Conservation (phyloP, 208 protist genomes). For the Crithidia brevicula region DNA sequence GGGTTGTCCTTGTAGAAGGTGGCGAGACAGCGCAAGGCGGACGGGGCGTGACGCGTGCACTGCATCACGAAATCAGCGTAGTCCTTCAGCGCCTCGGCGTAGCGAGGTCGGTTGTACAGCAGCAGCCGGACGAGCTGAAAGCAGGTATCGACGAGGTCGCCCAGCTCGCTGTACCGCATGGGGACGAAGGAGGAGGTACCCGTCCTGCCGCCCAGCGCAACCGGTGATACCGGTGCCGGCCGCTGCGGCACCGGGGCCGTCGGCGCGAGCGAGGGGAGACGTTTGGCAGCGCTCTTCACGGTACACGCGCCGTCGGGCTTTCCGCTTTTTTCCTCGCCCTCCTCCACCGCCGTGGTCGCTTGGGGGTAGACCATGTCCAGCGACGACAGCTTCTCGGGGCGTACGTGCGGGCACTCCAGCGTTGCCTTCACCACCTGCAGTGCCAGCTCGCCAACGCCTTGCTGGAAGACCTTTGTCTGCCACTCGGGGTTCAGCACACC, state of each 20-base stretch:
- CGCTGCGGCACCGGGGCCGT: background rate
- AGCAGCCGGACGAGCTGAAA: conserved; percentile 39
- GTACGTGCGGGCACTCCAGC: conserved; percentile 41
- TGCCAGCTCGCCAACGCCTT: conserved; percentile 41
- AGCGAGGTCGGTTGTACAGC: conserved; percentile 34
- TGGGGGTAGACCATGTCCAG: conserved; percentile 35
- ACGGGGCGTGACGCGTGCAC: conserved; percentile 37
- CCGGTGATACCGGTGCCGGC: background rate
- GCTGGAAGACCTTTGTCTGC: conserved; percentile 56
- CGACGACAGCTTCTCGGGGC: conserved; percentile 33
- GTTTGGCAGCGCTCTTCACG: background rate
- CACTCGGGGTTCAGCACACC: conserved; percentile 44
- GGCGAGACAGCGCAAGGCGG: conserved; percentile 39
- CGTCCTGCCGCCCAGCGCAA: background rate
- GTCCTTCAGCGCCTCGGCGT: conserved; percentile 34
- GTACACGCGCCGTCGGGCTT: background rate
- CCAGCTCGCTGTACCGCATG: conserved; percentile 48
- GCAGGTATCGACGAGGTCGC: conserved; percentile 44
- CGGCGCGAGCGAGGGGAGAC: background rate
- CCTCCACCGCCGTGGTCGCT: background rate
- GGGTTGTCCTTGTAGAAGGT: conserved; percentile 46
- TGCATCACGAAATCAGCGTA: conserved; percentile 52
- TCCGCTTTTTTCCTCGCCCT: background rate
- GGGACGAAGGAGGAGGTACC: conserved; percentile 11
- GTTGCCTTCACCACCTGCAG: conserved; percentile 40